Conservation (phyloP, 768 basidiomycete genomes). For the Piloderma croceum region DNA sequence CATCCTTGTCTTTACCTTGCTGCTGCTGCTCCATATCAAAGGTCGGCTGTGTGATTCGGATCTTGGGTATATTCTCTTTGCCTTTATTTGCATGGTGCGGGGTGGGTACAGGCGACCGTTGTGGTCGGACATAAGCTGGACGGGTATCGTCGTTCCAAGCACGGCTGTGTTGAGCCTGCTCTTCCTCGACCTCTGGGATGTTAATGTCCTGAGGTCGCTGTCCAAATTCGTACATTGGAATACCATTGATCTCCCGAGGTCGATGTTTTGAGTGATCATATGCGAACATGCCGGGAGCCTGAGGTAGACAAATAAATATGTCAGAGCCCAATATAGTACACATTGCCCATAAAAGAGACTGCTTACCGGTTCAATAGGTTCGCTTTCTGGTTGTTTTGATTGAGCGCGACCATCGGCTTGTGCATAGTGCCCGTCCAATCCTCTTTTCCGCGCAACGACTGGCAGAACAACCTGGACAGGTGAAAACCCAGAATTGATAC, state of each 20-base stretch:
- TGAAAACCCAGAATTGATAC: conserved; percentile 4
- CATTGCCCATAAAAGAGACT: conserved; percentile 3
- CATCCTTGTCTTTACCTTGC: conserved; percentile 41
- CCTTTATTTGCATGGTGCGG: conserved; percentile 47
- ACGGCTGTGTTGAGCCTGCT: conserved; percentile 9
- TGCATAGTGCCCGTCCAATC: conserved; percentile 65
- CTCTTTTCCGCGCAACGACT: conserved; percentile 79
- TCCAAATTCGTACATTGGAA: conserved; percentile 68
- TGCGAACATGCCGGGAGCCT: conserved; percentile 84
- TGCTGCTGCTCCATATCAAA: conserved; percentile 24
- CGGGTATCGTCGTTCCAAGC: conserved; percentile 19
- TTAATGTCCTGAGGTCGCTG: conserved; percentile 23
- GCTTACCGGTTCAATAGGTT: conserved; percentile 54
- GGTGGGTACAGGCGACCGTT: conserved; percentile 58
- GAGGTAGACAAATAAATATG: conserved; percentile 4
- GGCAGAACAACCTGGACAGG: conserved; percentile 67
- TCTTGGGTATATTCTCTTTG: conserved; percentile 14
- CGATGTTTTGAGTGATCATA: conserved; percentile 71
- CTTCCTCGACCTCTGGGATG: conserved; percentile 14
- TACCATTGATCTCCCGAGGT: conserved; percentile 37
- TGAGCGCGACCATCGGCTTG: conserved; percentile 64
- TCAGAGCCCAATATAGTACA: conserved; percentile 7
- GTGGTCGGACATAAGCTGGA: conserved; percentile 22
- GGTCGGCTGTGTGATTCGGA: conserved; percentile 25
- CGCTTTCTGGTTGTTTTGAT: conserved; percentile 37